These are phyloP conservation scores for Volvox reticuliferus DNA, from an alignment of 139 green algal species.

Conservation along the genomic window DNA sequence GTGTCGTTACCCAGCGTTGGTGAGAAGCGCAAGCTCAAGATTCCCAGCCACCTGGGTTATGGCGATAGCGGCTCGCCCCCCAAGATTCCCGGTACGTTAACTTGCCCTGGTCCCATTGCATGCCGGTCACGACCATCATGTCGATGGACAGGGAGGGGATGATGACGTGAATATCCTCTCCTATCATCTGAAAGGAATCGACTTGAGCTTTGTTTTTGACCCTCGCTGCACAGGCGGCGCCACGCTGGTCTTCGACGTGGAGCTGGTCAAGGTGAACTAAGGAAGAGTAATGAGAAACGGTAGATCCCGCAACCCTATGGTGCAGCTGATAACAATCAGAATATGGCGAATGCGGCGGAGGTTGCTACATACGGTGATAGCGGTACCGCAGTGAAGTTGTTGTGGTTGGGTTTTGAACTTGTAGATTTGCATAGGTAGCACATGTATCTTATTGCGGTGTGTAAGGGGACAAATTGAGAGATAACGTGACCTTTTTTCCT, in stretches of 20 bases:
- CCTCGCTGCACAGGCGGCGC: slow-evolving; percentile 50
- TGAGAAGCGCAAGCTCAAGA: slow-evolving; percentile 79
- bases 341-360: no score
- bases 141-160: neutral
- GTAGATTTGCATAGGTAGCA: no score
- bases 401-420: no score
- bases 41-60: slow-evolving; percentile 74
- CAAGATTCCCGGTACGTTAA: slow-evolving; percentile 65
- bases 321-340: no score
- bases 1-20: slow-evolving; percentile 41
- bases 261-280: slow-evolving; percentile 28
- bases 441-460: no score
- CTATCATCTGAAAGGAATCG: neutral
- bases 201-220: neutral
- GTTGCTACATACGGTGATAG: no score
- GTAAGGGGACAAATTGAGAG: no score
- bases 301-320: no score
- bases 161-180: neutral
- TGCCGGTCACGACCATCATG: neutral
- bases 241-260: slow-evolving; percentile 63
- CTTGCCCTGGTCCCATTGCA: no score
- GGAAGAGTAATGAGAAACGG: no score
- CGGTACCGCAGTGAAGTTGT: no score
- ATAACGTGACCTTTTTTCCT: no score
- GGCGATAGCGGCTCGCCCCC: slow-evolving; percentile 66